phyloP scores from a whole-genome alignment of 306 rosid genomes.

The Fragaria ananassa region DNA sequence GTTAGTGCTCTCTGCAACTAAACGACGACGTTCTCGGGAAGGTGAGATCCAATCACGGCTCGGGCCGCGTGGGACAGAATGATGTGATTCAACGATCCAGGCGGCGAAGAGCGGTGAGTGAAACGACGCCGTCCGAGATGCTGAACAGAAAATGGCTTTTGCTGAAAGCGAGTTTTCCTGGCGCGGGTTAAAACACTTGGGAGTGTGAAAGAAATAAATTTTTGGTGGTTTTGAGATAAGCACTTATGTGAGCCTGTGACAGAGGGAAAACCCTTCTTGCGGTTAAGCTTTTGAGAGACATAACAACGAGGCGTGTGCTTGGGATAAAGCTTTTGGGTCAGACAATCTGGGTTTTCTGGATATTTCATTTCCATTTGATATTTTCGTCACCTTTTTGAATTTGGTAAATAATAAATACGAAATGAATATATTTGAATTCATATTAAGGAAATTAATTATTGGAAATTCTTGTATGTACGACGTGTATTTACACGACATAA shows the following conservation, averaged over 20 bases:
- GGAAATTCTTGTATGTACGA: too few species aligned
- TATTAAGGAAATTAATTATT: not conserved
- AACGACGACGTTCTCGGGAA: constrained; percentile 20
- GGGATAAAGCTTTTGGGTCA: not conserved
- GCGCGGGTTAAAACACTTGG: not conserved
- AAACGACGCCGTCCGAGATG: constrained; percentile 33
- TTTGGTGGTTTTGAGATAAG: constrained; percentile 16
- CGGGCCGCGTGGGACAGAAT: constrained; percentile 23
- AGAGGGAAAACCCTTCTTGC: constrained; percentile 17
- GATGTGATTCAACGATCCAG: constrained; percentile 13
- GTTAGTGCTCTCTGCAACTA: constrained; percentile 8
- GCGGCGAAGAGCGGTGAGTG: not conserved
- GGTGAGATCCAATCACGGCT: constrained; percentile 27
- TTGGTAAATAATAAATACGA: not conserved
- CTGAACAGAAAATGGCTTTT: not conserved
- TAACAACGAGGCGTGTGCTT: constrained; percentile 28
- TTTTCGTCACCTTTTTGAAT: not conserved
- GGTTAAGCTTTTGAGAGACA: constrained; percentile 34
- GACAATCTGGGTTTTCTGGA: not conserved
- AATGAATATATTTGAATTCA: too few species aligned
- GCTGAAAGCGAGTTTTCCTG: not conserved
- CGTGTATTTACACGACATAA: too few species aligned
- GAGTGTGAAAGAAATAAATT: not conserved
- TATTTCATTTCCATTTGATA: not conserved
- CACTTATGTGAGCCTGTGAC: constrained; percentile 30